Conservation (phyloP, 1,139 yeast species). For the Saccharomyces hybrid region DNA sequence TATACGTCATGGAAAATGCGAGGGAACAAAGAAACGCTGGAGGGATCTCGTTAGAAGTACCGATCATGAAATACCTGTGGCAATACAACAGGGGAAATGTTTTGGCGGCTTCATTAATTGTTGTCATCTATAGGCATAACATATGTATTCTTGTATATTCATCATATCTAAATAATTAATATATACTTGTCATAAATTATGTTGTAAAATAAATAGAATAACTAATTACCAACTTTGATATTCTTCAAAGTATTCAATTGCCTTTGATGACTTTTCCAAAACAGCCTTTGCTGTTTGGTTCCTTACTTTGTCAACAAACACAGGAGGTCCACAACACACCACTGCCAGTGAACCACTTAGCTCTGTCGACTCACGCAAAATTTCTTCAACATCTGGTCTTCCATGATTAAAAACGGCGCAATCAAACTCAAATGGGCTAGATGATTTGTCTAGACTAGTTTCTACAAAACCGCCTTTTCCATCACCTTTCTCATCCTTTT, state of each 20-base stretch:
- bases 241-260: conserved; percentile 23
- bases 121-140: not conserved
- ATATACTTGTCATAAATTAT: not conserved
- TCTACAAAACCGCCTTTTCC: not conserved
- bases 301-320: conserved; percentile 46
- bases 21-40: not conserved
- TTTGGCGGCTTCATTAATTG: not conserved
- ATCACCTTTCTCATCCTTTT: not conserved
- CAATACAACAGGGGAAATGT: not conserved
- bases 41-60: not conserved
- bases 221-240: conserved; percentile 21
- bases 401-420: conserved; percentile 32
- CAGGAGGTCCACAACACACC: conserved; percentile 46
- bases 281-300: conserved; percentile 30
- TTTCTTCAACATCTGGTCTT: conserved; percentile 38
- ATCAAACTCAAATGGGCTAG: not conserved
- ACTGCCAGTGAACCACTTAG: conserved; percentile 37
- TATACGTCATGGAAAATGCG: not conserved
- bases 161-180: not conserved
- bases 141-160: not conserved
- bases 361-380: conserved; percentile 34
- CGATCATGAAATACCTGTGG: not conserved
- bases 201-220: not conserved
- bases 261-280: conserved; percentile 8
- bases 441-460: not conserved